Evolutionary conservation across 306 rosid species (phyloP).

Genomic region (Pyrus bretschneideri): DNA sequence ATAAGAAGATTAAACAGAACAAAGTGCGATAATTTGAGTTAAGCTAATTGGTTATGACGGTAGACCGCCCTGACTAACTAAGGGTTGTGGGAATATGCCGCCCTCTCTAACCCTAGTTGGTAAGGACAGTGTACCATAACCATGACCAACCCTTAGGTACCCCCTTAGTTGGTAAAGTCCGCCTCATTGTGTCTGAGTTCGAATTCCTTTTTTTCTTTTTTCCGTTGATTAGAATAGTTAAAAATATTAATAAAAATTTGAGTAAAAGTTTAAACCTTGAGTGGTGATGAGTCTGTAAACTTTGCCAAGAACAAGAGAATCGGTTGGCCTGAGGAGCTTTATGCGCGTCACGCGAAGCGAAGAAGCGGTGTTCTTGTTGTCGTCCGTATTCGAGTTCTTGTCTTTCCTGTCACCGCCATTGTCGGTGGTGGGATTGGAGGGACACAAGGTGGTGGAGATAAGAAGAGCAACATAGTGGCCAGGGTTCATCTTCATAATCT

Average conservation of each 20-base stretch:
- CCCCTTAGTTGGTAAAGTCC: not conserved
- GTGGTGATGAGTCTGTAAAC: conserved; percentile 84
- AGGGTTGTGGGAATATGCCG: not conserved
- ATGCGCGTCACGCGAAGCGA: conserved; percentile 82
- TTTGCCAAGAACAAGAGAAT: conserved; percentile 86
- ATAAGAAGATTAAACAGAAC: not conserved
- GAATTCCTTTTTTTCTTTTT: too few species aligned
- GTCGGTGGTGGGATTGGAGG: conserved; percentile 23
- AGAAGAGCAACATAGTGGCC: conserved; percentile 96
- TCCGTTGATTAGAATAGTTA: not conserved
- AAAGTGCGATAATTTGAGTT: not conserved
- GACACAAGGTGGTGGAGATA: conserved; percentile 74
- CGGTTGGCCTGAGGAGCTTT: conserved; percentile 89
- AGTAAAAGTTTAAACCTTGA: conserved; percentile 42
- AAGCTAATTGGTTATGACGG: not conserved
- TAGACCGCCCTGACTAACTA: not conserved
- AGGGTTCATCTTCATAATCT: conserved; percentile 80
- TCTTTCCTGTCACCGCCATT: conserved; percentile 15
- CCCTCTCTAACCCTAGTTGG: not conserved
- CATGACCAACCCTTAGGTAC: not conserved
- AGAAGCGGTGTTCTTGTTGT: conserved; percentile 17
- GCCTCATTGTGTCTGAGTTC: too few species aligned
- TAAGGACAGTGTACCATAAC: not conserved
- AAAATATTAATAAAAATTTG: not conserved
- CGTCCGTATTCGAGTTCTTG: conserved; percentile 8